These are phyloP conservation scores for Orobanche coerulescens DNA, from an alignment of 257 asterid genomes.

Conservation along the genomic window DNA sequence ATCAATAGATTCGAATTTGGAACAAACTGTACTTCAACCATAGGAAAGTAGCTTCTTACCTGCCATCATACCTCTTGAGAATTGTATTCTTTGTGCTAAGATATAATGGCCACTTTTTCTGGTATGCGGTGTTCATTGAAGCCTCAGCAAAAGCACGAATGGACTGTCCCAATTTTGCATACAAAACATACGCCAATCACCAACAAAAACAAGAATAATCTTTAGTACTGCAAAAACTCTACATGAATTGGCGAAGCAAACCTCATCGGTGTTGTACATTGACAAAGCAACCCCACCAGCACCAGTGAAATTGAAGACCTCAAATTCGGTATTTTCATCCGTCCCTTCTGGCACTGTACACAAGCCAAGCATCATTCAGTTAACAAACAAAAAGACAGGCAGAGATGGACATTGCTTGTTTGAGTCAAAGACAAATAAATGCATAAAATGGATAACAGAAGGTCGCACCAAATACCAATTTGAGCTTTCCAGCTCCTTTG, in stretches of 20 bases:
- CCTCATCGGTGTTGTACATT: conserved; percentile 76
- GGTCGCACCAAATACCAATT: conserved; percentile 50
- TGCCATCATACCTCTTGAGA: conserved; percentile 92
- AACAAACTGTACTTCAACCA: no score
- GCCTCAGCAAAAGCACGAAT: conserved; percentile 86
- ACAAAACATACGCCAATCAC: no score
- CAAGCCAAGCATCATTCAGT: no score
- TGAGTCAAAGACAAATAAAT: not conserved
- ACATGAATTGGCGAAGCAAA: no score
- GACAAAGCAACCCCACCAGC: conserved; percentile 70
- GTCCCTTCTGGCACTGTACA: conserved; percentile 40
- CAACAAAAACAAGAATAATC: no score
- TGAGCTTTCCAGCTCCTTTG: conserved; percentile 53
- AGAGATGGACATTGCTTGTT: no score
- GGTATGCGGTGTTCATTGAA: conserved; percentile 90
- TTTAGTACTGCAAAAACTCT: no score
- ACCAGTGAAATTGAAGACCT: conserved; percentile 50
- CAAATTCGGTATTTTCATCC: conserved; percentile 39
- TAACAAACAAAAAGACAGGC: no score
- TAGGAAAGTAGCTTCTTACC: no score
- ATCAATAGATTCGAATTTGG: no score
- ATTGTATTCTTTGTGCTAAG: conserved; percentile 98
- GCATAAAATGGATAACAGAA: conserved; percentile 3
- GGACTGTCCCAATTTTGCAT: no score
- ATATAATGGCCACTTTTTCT: conserved; percentile 92